Conservation (phyloP, 2,329 filamentous ascomycete species). For the Ophiosphaerella korrae region DNA sequence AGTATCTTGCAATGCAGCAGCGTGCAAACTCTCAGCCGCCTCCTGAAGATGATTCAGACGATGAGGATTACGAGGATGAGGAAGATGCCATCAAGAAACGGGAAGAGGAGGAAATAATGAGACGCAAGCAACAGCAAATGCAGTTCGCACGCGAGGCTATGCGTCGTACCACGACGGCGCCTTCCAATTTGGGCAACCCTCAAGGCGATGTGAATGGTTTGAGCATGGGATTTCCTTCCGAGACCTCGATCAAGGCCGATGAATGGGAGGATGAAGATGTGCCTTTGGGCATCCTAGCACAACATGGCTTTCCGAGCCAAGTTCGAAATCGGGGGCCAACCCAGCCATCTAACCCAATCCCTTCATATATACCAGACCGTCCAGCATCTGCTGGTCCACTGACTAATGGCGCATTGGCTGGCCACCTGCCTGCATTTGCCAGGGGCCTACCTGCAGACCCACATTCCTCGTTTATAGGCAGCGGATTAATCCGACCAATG, state of each 20-base stretch:
- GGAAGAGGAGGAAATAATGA: conserved; percentile 38
- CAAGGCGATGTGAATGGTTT: conserved; percentile 24
- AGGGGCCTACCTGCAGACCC: conserved; percentile 44
- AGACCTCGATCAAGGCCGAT: conserved; percentile 42
- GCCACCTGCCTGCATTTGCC: conserved; percentile 42
- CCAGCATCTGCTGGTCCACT: conserved; percentile 40
- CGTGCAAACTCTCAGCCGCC: conserved; percentile 30
- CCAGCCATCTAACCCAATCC: conserved; percentile 37
- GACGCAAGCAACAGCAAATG: conserved; percentile 43
- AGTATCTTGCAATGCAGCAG: conserved; percentile 40
- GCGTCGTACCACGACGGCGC: conserved; percentile 42
- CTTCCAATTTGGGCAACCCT: conserved; percentile 20
- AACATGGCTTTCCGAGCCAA: conserved; percentile 44
- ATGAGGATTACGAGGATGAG: conserved; percentile 47
- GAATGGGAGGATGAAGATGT: conserved; percentile 48
- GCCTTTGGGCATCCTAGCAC: conserved; percentile 45
- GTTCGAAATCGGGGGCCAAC: conserved; percentile 31
- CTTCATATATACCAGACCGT: conserved; percentile 44
- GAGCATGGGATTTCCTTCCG: conserved; percentile 41
- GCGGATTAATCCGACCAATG: conserved; percentile 38
- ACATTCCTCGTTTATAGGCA: conserved; percentile 39
- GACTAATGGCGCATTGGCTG: conserved; percentile 23
- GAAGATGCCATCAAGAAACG: conserved; percentile 43
- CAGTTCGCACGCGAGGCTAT: conserved; percentile 41
- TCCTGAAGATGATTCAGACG: conserved; percentile 35